Base-by-base conservation (phyloP, 129 eudicot genomes). In the Deinandra increscens region DNA sequence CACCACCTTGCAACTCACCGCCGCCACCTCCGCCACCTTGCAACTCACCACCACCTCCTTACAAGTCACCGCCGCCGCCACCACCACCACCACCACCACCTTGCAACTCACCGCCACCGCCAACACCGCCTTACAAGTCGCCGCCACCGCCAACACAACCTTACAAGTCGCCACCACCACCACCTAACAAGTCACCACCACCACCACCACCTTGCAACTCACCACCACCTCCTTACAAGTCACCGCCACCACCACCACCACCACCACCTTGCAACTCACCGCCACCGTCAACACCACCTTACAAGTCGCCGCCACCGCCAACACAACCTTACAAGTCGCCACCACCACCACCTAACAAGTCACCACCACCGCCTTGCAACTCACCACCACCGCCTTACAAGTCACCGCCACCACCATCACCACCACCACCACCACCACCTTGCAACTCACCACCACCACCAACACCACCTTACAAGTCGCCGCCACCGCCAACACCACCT, bases 301-400 rank as follows among this genome's bases (percentile, higher is more conserved):
- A 23, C 37, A 5, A 4, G 6, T 11, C 62, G 11, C 62, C 17
- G 23, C 15, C 62, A 23, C 37, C 37, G 7, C 56, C 33, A 0
- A 8, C 64, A 58, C n/a, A 39, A 26, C 12, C 4, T 26, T 58
- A 33, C 41, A 14, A 4, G 39, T 23, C 29, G 4, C 61, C 61
- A 54, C 10, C 33, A 0, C 17, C 64, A 58, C n/a, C 64, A 26
- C 12, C 4, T 26, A 26, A 33, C 41, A 14, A 4, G 39, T 23
- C 62, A 26, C 38, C 63, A 18, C 13, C 56, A 33, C 17, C 62
- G 5, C 44, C 22, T 1, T n/a, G 14, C 71, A 62, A 3, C n/a
- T 37, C 59, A 5, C 17, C n/a, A n/a, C 38, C 68, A 15, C 81
- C 78, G 20, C 51, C 62, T 46, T 45, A 75, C 75, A 75, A 53